Base-by-base conservation (phyloP, 2,329 filamentous ascomycete genomes). In the Trichoderma koningiopsis region DNA sequence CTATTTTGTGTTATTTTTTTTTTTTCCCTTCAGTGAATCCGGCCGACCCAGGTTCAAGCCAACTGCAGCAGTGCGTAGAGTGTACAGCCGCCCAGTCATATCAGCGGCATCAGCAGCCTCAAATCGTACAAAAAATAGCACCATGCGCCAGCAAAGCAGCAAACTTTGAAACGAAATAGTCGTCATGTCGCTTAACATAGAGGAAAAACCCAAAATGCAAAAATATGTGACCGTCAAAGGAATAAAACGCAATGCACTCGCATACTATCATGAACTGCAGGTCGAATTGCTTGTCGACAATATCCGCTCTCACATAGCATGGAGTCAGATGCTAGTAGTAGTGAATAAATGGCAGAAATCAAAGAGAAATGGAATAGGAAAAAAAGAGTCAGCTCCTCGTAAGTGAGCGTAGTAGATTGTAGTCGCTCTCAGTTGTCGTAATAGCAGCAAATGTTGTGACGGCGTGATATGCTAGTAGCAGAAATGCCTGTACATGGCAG, bases 221-320 rank as follows among this genome's bases (percentile, higher is more conserved):
- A 16, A 66, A 40, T 43, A 59, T 58, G 63, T 31, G 19, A 52
- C 31, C n/a, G 29, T 27, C 22, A 57, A 29, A 22, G 40, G 33
- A 67, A 19, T 24, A 29, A 37, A 67, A 59, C 27, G 63, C 63
- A 59, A 67, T 67, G 63, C 63, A 49, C 29, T 58, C 63, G 43
- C 33, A 24, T 49, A 56, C 33, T 6, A 43, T 29, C 33, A 55
- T 24, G 57, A 27, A 19, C 14, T 53, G 10, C 16, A 56, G 16
- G 31, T 29, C 13, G 24, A 27, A 16, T 27, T 5, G 16, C 7
- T 2, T 16, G 31, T 53, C 47, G 11, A n/a, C 22, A 6, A 53
- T 11, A 31, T 63, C 43, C n/a, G 43, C n/a, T n/a, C n/a, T 22
- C 13, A 27, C 19, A 3, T 24, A 35, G 40, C 13, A 24, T 43